A percentile compares a stretch with the other conserved stretches of the same genome.
These are phyloP conservation scores for Actinomortierella ambigua DNA, from an alignment of 371 early-diverging fungal genomes.

Conservation along the genomic window DNA sequence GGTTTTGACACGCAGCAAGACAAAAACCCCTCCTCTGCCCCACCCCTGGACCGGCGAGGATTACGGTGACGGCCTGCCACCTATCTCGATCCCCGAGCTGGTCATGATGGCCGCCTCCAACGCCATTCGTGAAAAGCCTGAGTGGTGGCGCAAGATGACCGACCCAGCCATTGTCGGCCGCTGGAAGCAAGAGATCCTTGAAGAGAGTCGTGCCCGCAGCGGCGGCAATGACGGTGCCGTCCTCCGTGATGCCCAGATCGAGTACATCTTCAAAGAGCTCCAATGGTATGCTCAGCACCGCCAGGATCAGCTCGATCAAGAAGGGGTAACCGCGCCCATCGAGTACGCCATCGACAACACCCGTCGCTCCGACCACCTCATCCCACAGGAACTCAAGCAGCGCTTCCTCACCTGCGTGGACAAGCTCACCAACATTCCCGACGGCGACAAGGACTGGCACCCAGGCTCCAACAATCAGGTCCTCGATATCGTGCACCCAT, in stretches of 20 bases:
- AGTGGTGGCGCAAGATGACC: conserved; percentile 48
- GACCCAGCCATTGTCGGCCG: conserved; percentile 29
- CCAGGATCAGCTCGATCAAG: conserved; percentile 12
- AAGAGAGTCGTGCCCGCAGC: background rate
- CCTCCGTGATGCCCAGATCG: conserved; percentile 40
- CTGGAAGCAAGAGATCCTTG: conserved; percentile 47
- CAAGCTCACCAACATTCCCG: conserved; percentile 46
- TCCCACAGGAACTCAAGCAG: conserved; percentile 18
- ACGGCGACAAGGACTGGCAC: conserved; percentile 54
- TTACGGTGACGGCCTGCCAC: conserved; percentile 12
- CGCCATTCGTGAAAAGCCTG: conserved; percentile 50
- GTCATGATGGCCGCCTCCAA: conserved; percentile 14
- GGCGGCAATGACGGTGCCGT: conserved; percentile 5
- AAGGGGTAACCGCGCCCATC: conserved; percentile 8
- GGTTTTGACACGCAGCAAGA: too few species aligned
- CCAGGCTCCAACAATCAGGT: conserved; percentile 57
- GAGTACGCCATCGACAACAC: conserved; percentile 46
- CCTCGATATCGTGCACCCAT: conserved; percentile 67
- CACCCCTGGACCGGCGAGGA: conserved; percentile 15
- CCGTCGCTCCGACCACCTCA: conserved; percentile 41
- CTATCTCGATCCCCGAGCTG: conserved; percentile 8
- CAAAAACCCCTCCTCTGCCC: background rate
- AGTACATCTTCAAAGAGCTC: conserved; percentile 49
- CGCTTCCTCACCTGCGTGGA: conserved; percentile 29
- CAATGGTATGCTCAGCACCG: conserved; percentile 33